Percentiles rank a stretch among this genome's conserved stretches.
Conservation (phyloP, 345 rosid species). For the Ceriops zippeliana region DNA sequence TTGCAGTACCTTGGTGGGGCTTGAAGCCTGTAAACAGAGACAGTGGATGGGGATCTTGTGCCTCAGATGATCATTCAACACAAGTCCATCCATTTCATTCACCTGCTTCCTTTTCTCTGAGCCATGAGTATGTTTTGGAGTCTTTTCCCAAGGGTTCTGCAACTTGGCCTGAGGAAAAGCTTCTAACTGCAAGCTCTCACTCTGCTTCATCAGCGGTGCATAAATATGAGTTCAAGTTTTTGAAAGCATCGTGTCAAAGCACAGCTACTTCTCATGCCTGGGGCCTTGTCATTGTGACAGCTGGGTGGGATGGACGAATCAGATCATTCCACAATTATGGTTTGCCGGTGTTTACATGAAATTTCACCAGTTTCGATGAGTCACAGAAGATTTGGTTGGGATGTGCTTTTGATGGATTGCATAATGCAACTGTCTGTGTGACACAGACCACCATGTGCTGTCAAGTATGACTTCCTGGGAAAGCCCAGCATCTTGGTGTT, state of each 20-base stretch:
- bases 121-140: constrained; percentile 56
- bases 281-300: constrained; percentile 91
- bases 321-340: constrained; percentile 90
- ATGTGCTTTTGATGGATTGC: constrained; percentile 6
- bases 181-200: constrained; percentile 43
- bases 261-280: constrained; percentile 65
- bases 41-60: constrained; percentile 24
- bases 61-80: constrained; percentile 18
- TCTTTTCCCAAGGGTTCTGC: constrained; percentile 80
- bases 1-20: constrained; percentile 86
- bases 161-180: constrained; percentile 97
- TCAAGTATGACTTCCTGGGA: constrained; percentile 11
- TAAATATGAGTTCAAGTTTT: constrained; percentile 59
- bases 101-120: constrained; percentile 50
- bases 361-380: constrained; percentile 4
- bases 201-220: constrained; percentile 44
- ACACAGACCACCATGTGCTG: constrained; percentile 2
- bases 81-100: constrained; percentile 41
- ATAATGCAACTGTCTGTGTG: constrained; percentile 7
- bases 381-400: constrained; percentile 10
- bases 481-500: constrained; percentile 8
- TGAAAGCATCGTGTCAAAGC: constrained; percentile 66
- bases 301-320: constrained; percentile 92
- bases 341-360: constrained; percentile 61
- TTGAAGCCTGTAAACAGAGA: constrained; percentile 28